A percentile compares a stretch with the other conserved stretches of the same genome.
phyloP scores from a whole-genome alignment of 2,329 filamentous ascomycete species.

The Stagonosporopsis cucurbitacearum region DNA sequence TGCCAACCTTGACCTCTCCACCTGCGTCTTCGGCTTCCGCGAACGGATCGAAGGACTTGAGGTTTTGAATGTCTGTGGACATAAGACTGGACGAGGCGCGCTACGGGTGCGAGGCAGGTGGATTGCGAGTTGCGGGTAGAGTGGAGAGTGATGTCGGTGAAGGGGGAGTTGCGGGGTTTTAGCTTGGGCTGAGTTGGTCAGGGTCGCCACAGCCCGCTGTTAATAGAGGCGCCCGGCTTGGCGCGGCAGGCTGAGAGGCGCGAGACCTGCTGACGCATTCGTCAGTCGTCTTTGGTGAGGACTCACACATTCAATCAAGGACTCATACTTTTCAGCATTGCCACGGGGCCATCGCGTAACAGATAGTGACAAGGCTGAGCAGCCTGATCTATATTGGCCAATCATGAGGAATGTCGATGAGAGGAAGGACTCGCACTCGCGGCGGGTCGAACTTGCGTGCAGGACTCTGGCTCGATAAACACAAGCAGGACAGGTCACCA shows the following conservation, averaged over 20 bases:
- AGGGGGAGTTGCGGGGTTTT: constrained; percentile 4
- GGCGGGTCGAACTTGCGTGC: not conserved
- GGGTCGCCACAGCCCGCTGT: not conserved
- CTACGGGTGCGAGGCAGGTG: constrained; percentile 28
- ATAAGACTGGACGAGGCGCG: constrained; percentile 43
- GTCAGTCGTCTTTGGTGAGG: not conserved
- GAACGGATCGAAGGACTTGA: constrained; percentile 80
- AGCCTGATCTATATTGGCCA: not conserved
- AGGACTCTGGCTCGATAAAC: not conserved
- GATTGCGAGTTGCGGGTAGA: constrained; percentile 2
- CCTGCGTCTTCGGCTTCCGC: constrained; percentile 99
- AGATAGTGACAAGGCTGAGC: not conserved
- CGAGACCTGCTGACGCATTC: constrained; percentile 6
- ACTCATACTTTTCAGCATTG: not conserved
- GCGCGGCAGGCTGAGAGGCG: not conserved
- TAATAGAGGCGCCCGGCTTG: constrained; percentile 10
- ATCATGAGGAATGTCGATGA: not conserved
- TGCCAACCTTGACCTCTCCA: constrained; percentile 83
- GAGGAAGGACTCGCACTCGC: not conserved
- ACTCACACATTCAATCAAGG: not conserved
- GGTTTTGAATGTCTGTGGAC: constrained; percentile 55
- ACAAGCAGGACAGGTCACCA: not conserved
- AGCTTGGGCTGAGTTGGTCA: not conserved
- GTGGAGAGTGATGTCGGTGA: constrained; percentile 10
- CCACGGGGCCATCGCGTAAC: not conserved